Evolutionary conservation across 805 yeast species (phyloP), one percentile per base, ranked within the genome.

Genomic region (Ogataea salicorniae): DNA sequence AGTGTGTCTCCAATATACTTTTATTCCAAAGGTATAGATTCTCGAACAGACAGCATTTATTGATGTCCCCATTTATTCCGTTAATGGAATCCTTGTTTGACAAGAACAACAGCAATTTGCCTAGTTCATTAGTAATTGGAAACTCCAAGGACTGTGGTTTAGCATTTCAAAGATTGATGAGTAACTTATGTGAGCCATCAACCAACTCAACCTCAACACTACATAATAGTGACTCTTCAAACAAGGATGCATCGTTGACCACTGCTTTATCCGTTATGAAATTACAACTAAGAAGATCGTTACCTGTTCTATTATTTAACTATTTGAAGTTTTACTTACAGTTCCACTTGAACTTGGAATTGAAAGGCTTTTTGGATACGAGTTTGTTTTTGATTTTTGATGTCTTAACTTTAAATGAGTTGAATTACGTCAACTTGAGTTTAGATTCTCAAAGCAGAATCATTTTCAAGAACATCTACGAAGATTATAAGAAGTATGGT

Each of bases 181-280:
- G 74, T 20, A 84, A 84, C 56, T 67, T 85, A 34, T 87, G 95
- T 68, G 95, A 87, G 55, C 95, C 96, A 3, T 71, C 76, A 9
- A 63, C 68, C 42, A 57, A 66, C 31, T 39, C 48, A 9, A 43
- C 51, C 2, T 51, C 63, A 40, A 29, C 18, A 18, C 46, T 42
- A n/a, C 35, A 39, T 16, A 9, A 16, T 15, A 33, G 33, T n/a
- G 17, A 18, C 14, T 8, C 18, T 37, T 17, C 31, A 3, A 15
- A 31, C 65, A 56, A 6, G 62, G 65, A 34, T 36, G 51, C 57
- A 5, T 50, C 72, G 1, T 63, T 86, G 46, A 81, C 73, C 20
- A 77, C 92, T 0, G 72, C 80, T 1, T 63, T 82, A 0, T 70
- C 83, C 0, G 53, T 75, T 8, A 72, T 81, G 42, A 85, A 83